These are phyloP conservation scores for Mariannaea sp. DNA, from an alignment of 2,329 filamentous ascomycete genomes.

Conservation along the genomic window DNA sequence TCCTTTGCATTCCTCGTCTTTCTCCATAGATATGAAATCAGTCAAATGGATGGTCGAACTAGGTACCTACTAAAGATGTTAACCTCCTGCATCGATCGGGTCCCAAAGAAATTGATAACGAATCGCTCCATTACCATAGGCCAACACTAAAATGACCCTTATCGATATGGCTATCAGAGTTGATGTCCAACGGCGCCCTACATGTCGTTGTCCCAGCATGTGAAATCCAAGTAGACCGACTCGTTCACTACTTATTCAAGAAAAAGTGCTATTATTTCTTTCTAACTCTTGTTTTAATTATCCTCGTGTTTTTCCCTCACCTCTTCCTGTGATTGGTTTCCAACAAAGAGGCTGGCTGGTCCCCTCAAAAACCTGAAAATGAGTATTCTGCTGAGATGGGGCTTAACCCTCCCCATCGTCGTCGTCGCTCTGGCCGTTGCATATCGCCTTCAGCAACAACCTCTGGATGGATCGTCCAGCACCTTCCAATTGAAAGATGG, in stretches of 20 bases:
- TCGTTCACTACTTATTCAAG: no score
- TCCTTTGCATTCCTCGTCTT: no score
- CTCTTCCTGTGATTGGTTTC: neutral
- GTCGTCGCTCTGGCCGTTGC: slow-evolving; percentile 43
- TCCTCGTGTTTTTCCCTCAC: no score
- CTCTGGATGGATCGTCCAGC: slow-evolving; percentile 20
- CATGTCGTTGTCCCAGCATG: neutral
- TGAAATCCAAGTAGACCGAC: no score
- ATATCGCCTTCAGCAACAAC: slow-evolving; percentile 37
- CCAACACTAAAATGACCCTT: neutral
- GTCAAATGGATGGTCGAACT: no score
- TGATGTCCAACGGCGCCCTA: neutral
- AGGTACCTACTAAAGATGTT: no score
- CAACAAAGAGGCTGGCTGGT: neutral
- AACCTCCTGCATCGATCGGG: no score
- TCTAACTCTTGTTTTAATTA: no score
- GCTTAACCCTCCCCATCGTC: slow-evolving; percentile 38
- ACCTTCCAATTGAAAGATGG: slow-evolving; percentile 3
- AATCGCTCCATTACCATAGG: neutral
- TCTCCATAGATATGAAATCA: no score
- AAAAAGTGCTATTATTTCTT: no score
- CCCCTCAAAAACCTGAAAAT: slow-evolving; percentile 8
- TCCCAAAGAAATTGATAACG: no score
- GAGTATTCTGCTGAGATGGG: slow-evolving; percentile 36
- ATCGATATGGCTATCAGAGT: slow-evolving; percentile 5